Percentiles rank a stretch among this genome's conserved stretches.
phyloP scores from a whole-genome alignment of 2,329 filamentous ascomycete genomes.

The Arthrobotrys sphaeroides region DNA sequence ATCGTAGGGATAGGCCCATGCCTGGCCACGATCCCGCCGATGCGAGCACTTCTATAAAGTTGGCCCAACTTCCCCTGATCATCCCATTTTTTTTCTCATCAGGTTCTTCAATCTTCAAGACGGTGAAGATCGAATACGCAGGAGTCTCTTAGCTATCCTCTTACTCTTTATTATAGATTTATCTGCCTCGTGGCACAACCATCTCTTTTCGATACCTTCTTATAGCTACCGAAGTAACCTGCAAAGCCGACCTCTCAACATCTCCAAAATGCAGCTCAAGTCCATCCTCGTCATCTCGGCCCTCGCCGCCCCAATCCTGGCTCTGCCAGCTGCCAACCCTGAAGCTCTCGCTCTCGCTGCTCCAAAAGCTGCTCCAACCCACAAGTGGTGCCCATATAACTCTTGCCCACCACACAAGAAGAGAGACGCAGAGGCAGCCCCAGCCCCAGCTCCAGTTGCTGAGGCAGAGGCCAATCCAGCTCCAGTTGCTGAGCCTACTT shows the following conservation, averaged over 20 bases:
- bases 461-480: neutral
- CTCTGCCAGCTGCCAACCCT: conserved; percentile 37
- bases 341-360: conserved; percentile 4
- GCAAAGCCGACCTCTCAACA: neutral
- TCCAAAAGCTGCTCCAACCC: neutral
- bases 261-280: conserved; percentile 44
- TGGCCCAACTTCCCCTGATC: conserved; percentile 41
- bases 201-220: conserved; percentile 17
- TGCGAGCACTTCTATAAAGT: conserved; percentile 45
- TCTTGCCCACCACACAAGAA: conserved; percentile 14
- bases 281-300: conserved; percentile 15
- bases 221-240: conserved; percentile 31
- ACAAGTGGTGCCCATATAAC: conserved; percentile 16
- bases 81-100: conserved; percentile 35
- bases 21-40: neutral
- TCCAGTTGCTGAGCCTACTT: neutral
- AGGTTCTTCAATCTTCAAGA: conserved; percentile 35
- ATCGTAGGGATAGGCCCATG: conserved; percentile 20
- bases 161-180: conserved; percentile 31
- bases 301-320: conserved; percentile 25
- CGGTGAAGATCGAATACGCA: conserved; percentile 34
- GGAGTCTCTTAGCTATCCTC: conserved; percentile 43
- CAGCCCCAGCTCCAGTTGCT: neutral
- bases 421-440: neutral
- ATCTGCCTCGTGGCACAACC: conserved; percentile 30